Percentiles rank a stretch among this genome's conserved stretches.
phyloP scores from a whole-genome alignment of 2,329 filamentous ascomycete genomes.

The Fusarium sp. region DNA sequence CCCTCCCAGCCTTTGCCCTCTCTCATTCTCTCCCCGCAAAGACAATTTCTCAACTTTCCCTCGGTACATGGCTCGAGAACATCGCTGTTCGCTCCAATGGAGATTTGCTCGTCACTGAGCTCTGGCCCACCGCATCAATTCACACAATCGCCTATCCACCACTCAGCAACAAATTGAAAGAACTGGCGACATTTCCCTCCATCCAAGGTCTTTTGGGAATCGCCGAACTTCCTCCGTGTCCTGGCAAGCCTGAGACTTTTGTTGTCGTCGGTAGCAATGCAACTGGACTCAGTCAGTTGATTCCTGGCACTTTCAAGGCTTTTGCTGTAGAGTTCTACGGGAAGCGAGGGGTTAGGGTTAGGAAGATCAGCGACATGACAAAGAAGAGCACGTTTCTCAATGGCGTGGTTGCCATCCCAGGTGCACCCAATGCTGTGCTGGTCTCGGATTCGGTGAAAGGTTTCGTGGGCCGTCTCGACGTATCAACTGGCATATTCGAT shows the following conservation, averaged over 20 bases:
- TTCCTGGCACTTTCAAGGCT: constrained; percentile 11
- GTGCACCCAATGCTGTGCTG: neutral
- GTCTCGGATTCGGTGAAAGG: constrained; percentile 7
- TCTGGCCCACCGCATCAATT: constrained; percentile 7
- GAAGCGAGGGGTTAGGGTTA: neutral
- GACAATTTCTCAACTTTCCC: neutral
- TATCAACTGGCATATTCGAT: neutral
- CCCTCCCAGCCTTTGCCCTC: neutral
- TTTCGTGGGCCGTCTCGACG: constrained; percentile 6
- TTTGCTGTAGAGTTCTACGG: constrained; percentile 5
- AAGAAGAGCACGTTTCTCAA: constrained; percentile 15
- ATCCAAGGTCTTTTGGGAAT: constrained; percentile 12
- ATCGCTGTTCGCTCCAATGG: neutral
- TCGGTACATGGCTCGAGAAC: constrained; percentile 11
- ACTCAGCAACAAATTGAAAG: neutral
- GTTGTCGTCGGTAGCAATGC: constrained; percentile 13
- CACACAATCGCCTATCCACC: neutral
- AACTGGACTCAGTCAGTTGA: constrained; percentile 5
- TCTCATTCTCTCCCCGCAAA: neutral
- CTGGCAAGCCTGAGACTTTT: constrained; percentile 5
- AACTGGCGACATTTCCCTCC: neutral
- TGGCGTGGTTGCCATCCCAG: constrained; percentile 4
- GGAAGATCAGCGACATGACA: constrained; percentile 16
- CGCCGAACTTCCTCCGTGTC: neutral
- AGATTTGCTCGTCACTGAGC: neutral